Evolutionary conservation across 2,329 filamentous ascomycete species (phyloP), one percentile per base, ranked within the genome.

Genomic region (Lasiodiplodia gonubiensis): DNA sequence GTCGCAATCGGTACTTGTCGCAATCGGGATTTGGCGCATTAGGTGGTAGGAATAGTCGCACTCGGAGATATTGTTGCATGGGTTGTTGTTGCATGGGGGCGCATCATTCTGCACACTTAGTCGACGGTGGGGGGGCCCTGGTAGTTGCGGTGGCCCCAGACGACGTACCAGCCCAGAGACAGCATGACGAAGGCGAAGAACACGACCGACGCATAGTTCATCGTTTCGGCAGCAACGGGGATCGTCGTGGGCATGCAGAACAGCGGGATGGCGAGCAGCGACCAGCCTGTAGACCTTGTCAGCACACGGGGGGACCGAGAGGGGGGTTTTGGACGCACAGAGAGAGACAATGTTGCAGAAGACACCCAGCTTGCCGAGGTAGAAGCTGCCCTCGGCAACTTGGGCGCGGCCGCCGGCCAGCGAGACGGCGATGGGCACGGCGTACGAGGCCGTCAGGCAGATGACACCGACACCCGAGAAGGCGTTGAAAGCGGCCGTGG

Each of bases 121-220:
- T 61, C 57, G 37, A 61, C 39, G 46, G 46, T 51, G 18, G 59
- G 59, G 16, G 88, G 89, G 18, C 89, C 89, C 54, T 82, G 82
- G 78, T 91, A 91, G 78, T 92, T 87, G 79, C 88, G 86, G 78
- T 86, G 85, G 39, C 90, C 90, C 88, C 89, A 91, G 63, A 84
- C 83, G 71, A 87, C 81, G 80, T 93, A 93, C 89, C 90, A 93
- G 8, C 80, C 77, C 11, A 82, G 84, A 1, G 90, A 86, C 67
- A 92, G 84, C 48, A 81, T 59, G 66, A 86, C 84, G 69, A 91
- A 89, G 5, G 83, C 88, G 30, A 90, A 85, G 71, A 92, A 92
- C n/a, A 93, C 90, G 39, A 89, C 90, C 16, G 88, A 88, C 1
- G 90, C 90, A 77, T 92, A 93, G 83, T 93, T 93, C 83, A 92